These are phyloP conservation scores for Aureobasidium sp. DNA, from an alignment of 2,329 filamentous ascomycete genomes.

Conservation along the genomic window DNA sequence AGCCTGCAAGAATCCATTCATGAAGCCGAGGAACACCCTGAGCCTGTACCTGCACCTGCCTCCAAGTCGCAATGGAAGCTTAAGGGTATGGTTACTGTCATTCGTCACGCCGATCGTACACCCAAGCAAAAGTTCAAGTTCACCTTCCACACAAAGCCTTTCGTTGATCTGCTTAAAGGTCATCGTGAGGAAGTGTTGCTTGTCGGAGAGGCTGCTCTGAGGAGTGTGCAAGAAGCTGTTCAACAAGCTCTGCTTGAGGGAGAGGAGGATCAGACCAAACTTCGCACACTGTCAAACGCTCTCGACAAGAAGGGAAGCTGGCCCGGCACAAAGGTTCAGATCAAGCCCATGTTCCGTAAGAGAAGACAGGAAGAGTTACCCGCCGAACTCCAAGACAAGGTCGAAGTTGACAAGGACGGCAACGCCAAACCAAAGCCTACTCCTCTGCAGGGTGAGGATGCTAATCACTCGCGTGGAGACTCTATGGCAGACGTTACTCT, in stretches of 20 bases:
- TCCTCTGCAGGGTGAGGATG: not conserved
- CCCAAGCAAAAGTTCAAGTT: conserved; percentile 99
- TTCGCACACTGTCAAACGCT: conserved; percentile 77
- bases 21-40: conserved; percentile 10
- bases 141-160: conserved; percentile 93
- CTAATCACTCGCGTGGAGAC: conserved; percentile 58
- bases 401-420: conserved; percentile 5
- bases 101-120: conserved; percentile 91
- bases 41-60: conserved; percentile 37
- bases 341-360: conserved; percentile 98
- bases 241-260: conserved; percentile 68
- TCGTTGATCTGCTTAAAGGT: conserved; percentile 87
- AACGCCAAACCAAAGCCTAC: conserved; percentile 17
- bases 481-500: conserved; percentile 85
- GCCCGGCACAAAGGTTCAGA: conserved; percentile 96
- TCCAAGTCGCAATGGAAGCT: conserved; percentile 96
- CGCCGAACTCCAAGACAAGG: conserved; percentile 18
- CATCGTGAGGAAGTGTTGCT: conserved; percentile 94
- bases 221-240: conserved; percentile 83
- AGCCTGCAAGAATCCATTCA: conserved; percentile 12
- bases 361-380: conserved; percentile 57
- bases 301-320: conserved; percentile 87
- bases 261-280: conserved; percentile 76
- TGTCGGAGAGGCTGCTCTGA: conserved; percentile 80
- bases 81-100: conserved; percentile 94